phyloP scores from a whole-genome alignment of 2,329 filamentous ascomycete species.

The Colletotrichum camelliae region DNA sequence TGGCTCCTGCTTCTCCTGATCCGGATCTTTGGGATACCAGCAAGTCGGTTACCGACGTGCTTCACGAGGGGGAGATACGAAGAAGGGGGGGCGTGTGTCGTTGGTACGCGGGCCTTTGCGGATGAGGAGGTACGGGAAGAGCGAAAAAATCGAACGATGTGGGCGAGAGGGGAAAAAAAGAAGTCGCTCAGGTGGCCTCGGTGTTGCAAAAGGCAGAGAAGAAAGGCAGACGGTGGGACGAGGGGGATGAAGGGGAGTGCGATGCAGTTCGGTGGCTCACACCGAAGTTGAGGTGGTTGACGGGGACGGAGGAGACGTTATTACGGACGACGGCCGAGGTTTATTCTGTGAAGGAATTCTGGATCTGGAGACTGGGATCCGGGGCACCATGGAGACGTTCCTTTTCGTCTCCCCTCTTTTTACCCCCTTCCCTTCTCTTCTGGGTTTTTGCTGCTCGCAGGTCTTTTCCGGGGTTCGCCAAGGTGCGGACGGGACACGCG shows the following conservation, averaged over 20 bases:
- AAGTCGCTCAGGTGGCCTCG: constrained; percentile 7
- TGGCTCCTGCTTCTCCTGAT: background rate
- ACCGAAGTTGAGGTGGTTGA: constrained; percentile 16
- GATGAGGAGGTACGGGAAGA: background rate
- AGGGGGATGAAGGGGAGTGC: background rate
- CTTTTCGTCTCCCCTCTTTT: background rate
- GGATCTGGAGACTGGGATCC: background rate
- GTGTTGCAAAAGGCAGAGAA: background rate
- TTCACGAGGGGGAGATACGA: background rate
- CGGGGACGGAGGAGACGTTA: constrained; percentile 5
- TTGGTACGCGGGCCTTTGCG: constrained; percentile 6
- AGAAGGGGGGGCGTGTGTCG: background rate
- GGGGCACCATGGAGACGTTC: background rate
- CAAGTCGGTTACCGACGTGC: background rate
- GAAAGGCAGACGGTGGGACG: constrained; percentile 7
- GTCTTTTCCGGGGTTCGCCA: constrained; percentile 7
- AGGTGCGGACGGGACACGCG: background rate
- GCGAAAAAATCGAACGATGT: constrained; percentile 10
- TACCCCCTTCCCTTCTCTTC: background rate
- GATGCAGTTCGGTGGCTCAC: constrained; percentile 23
- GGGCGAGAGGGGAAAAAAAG: background rate
- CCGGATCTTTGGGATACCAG: constrained; percentile 7
- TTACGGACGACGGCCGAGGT: constrained; percentile 16
- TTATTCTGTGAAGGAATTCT: constrained; percentile 4
- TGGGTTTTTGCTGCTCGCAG: background rate